phyloP scores from a whole-genome alignment of 192 early-diverging fungal species.

The Coemansia sp. region DNA sequence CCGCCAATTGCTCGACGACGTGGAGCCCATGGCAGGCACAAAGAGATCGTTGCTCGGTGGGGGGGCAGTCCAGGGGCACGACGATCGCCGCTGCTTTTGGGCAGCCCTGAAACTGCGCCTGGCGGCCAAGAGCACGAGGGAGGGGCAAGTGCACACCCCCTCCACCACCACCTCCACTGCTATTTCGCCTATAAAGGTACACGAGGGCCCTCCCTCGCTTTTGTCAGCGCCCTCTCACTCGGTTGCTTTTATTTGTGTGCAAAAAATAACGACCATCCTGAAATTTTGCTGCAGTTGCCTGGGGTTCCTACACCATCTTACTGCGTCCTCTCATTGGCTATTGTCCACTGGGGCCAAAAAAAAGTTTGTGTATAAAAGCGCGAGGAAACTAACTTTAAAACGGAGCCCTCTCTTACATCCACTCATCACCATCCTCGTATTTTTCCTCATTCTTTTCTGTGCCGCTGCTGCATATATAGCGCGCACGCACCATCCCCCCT shows the following conservation, averaged over 20 bases:
- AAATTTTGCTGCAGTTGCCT: neutral
- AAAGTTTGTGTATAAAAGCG: neutral
- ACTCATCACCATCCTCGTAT: neutral
- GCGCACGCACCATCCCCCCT: too few relatives aligned
- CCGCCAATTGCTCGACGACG: neutral
- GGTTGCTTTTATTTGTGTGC: too few relatives aligned
- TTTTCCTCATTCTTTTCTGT: conserved; percentile 9
- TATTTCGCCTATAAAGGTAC: too few relatives aligned
- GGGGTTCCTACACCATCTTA: neutral
- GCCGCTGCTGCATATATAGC: conserved; percentile 3
- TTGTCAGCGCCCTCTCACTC: too few relatives aligned
- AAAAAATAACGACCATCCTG: neutral
- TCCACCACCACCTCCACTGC: neutral
- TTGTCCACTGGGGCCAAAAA: neutral
- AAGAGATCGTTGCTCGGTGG: neutral
- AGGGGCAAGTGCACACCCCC: neutral
- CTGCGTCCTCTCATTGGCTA: neutral
- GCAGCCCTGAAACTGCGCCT: neutral
- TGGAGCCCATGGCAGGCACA: neutral
- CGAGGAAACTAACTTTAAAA: neutral
- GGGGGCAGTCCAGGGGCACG: conserved; percentile 5
- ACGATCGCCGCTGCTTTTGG: conserved; percentile 3
- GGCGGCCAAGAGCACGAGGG: neutral
- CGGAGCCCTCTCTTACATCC: neutral
- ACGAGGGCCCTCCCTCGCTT: too few relatives aligned